Percentiles rank a stretch among this genome's conserved stretches.
Evolutionary conservation across 257 asterid species (phyloP).

Genomic region (Solanum microdontum): DNA sequence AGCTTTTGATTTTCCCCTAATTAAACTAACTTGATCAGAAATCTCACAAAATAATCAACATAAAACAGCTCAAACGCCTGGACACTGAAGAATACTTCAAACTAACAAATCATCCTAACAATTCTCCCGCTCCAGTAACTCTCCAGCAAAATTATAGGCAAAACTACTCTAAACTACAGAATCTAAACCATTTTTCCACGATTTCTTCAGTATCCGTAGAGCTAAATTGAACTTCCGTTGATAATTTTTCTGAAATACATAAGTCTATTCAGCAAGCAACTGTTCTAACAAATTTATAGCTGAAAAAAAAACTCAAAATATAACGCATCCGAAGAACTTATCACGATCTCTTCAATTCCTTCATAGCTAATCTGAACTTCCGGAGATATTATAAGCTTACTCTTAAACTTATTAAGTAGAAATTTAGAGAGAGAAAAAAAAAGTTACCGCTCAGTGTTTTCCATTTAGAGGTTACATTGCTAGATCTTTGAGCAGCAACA

Average conservation of each 20-base stretch:
- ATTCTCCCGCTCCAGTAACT: background rate
- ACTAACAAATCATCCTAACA: background rate
- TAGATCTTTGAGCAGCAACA: conserved; percentile 59
- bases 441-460: conserved; percentile 49
- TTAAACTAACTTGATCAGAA: background rate
- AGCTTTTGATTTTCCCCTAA: background rate
- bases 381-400: background rate
- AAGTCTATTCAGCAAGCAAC: background rate
- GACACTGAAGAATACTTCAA: background rate
- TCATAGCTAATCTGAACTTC: background rate
- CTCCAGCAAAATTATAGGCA: background rate
- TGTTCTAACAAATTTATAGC: background rate
- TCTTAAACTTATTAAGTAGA: background rate
- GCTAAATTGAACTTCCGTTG: background rate
- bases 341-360: background rate
- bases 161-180: background rate
- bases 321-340: background rate
- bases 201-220: background rate
- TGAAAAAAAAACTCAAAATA: background rate
- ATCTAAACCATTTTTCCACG: background rate
- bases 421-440: background rate
- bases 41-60: background rate
- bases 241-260: background rate
- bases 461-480: conserved; percentile 30
- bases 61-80: background rate